A percentile compares a stretch with the other conserved stretches of the same genome.
Conservation (phyloP, 2,329 filamentous ascomycete species). For the Colletotrichum zoysiae region DNA sequence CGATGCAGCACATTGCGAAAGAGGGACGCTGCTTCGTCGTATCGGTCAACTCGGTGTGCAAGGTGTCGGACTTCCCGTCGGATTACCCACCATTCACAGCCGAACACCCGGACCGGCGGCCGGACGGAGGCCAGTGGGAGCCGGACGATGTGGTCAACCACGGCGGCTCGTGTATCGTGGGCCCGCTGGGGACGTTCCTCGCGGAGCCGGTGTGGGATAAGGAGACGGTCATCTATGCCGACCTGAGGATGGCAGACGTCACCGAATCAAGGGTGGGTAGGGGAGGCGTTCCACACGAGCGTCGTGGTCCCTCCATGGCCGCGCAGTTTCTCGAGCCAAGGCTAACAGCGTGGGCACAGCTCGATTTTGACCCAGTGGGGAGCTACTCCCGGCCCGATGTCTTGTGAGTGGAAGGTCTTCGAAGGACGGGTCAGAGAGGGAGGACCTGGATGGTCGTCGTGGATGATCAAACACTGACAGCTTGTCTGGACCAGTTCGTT, state of each 20-base stretch:
- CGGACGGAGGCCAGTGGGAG: conserved; percentile 53
- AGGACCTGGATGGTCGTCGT: not conserved
- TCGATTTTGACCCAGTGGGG: conserved; percentile 57
- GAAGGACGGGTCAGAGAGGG: conserved; percentile 21
- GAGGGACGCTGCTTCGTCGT: conserved; percentile 59
- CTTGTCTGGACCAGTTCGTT: conserved; percentile 40
- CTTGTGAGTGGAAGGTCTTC: conserved; percentile 52
- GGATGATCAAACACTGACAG: conserved; percentile 33
- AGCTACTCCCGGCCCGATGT: conserved; percentile 57
- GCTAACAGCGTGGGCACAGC: conserved; percentile 45
- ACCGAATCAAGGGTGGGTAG: conserved; percentile 52
- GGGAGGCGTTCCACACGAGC: not conserved
- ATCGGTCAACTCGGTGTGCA: conserved; percentile 56
- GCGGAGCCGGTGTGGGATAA: conserved; percentile 56
- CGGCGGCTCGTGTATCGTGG: conserved; percentile 56
- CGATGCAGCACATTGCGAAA: conserved; percentile 60
- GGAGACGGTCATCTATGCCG: conserved; percentile 55
- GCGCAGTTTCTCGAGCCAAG: conserved; percentile 6
- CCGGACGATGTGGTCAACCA: conserved; percentile 54
- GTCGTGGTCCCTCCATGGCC: not conserved
- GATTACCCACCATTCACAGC: conserved; percentile 57
- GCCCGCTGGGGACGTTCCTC: conserved; percentile 53
- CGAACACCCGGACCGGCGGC: conserved; percentile 53
- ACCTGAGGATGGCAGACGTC: conserved; percentile 51
- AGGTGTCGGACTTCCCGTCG: conserved; percentile 55